Conservation (phyloP, 2,329 filamentous ascomycete species). For the Cercospora nicotianae region DNA sequence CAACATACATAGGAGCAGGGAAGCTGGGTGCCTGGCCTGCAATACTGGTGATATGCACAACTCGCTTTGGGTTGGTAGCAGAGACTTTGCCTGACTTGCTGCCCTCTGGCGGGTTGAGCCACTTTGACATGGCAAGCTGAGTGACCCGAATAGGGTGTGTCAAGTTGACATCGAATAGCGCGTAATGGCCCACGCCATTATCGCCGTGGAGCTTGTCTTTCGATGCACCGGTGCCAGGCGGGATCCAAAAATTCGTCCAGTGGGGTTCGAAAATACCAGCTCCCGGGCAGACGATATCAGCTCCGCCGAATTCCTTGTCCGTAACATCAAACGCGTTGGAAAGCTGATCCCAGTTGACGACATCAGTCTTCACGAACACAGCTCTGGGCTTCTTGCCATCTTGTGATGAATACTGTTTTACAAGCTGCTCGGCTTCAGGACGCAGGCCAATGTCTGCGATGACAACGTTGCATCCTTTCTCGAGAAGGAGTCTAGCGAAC, state of each 20-base stretch:
- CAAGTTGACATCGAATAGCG: constrained; percentile 49
- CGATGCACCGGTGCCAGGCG: constrained; percentile 42
- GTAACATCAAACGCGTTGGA: constrained; percentile 52
- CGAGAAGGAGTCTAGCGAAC: constrained; percentile 49
- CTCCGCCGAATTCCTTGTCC: constrained; percentile 48
- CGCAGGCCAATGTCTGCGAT: constrained; percentile 51
- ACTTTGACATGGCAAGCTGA: constrained; percentile 50
- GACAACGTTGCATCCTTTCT: constrained; percentile 49
- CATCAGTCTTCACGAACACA: constrained; percentile 49
- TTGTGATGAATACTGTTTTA: constrained; percentile 39
- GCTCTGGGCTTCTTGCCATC: constrained; percentile 38
- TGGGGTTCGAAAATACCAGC: constrained; percentile 52
- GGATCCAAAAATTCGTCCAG: constrained; percentile 52
- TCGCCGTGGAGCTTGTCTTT: constrained; percentile 39
- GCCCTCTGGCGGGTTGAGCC: constrained; percentile 40
- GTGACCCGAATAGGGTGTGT: constrained; percentile 51
- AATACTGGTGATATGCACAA: constrained; percentile 48
- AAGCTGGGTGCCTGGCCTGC: constrained; percentile 46
- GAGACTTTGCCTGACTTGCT: constrained; percentile 37
- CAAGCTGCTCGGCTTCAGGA: constrained; percentile 48
- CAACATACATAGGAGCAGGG: constrained; percentile 47
- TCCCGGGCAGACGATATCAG: constrained; percentile 52
- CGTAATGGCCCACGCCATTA: constrained; percentile 38
- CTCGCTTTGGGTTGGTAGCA: constrained; percentile 46
- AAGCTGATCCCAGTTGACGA: constrained; percentile 52